Evolutionary conservation across 768 basidiomycete genomes (phyloP).

Genomic region (Albatrellus ellisii): DNA sequence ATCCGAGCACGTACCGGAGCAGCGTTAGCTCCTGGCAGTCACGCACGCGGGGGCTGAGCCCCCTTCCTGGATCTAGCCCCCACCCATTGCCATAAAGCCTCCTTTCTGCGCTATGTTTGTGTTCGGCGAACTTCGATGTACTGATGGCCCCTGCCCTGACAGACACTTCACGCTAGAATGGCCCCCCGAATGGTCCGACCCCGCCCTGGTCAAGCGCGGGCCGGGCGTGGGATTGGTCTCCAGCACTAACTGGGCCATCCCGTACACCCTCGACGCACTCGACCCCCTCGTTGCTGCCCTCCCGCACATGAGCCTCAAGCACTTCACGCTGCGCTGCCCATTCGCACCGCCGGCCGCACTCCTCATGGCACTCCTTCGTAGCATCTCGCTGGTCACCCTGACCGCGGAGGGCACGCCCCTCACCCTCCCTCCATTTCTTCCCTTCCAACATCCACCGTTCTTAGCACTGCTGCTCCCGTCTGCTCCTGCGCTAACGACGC

Average conservation of each 20-base stretch:
- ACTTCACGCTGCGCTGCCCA: constrained; percentile 19
- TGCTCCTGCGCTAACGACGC: neutral
- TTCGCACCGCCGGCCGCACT: constrained; percentile 21
- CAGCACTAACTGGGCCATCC: constrained; percentile 21
- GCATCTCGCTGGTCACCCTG: constrained; percentile 17
- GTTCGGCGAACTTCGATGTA: neutral
- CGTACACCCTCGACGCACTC: constrained; percentile 17
- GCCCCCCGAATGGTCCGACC: constrained; percentile 26
- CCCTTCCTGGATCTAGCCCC: too few species aligned
- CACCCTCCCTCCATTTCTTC: constrained; percentile 13
- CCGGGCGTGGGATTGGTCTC: constrained; percentile 9
- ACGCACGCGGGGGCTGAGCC: too few species aligned
- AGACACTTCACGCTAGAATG: constrained; percentile 23
- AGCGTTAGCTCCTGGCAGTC: too few species aligned
- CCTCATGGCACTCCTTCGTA: constrained; percentile 19
- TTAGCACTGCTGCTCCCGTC: too few species aligned
- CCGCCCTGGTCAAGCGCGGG: constrained; percentile 21
- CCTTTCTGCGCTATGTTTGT: too few species aligned
- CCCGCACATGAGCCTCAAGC: constrained; percentile 18
- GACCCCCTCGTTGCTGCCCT: constrained; percentile 17
- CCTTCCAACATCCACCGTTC: too few species aligned
- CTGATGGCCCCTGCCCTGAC: constrained; percentile 2
- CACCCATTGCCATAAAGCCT: too few species aligned
- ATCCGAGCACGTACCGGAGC: too few species aligned
- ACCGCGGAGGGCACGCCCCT: constrained; percentile 22